phyloP scores from a whole-genome alignment of 331 rosid genomes.

The Cydonia oblonga region DNA sequence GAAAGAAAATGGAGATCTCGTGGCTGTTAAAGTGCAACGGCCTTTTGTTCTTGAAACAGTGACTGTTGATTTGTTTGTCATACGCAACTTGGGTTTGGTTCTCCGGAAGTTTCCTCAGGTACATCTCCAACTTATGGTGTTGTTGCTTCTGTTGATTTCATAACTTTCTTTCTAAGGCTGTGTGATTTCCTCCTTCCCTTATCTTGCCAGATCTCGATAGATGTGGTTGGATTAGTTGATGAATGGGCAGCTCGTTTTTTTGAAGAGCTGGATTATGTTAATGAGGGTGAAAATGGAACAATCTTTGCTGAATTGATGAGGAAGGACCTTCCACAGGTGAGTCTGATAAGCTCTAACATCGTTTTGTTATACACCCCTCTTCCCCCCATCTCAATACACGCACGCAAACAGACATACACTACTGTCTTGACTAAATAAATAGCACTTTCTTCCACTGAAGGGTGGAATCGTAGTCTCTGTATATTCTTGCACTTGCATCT shows the following conservation, averaged over 20 bases:
- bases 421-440: not conserved
- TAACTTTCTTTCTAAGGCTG: not conserved
- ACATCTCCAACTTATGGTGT: slow-evolving; percentile 14
- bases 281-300: slow-evolving; percentile 92
- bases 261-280: slow-evolving; percentile 91
- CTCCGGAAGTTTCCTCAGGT: slow-evolving; percentile 94
- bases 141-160: not conserved
- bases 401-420: no score
- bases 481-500: not conserved
- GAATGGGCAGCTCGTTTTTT: slow-evolving; percentile 99
- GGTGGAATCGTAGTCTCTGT: not conserved
- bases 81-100: slow-evolving; percentile 81
- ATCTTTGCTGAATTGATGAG: slow-evolving; percentile 89
- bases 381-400: no score
- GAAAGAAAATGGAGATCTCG: slow-evolving; percentile 87
- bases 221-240: slow-evolving; percentile 95
- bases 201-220: slow-evolving; percentile 58
- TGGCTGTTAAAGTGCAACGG: slow-evolving; percentile 98
- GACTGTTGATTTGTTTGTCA: slow-evolving; percentile 70
- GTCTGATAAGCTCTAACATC: slow-evolving; percentile 10
- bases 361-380: not conserved
- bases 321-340: slow-evolving; percentile 95
- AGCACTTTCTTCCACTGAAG: not conserved
- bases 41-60: slow-evolving; percentile 98
- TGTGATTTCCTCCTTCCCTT: slow-evolving; percentile 16